Base-by-base conservation (phyloP, 108 stramenopile genomes). In the Conticribra weissflogii region DNA sequence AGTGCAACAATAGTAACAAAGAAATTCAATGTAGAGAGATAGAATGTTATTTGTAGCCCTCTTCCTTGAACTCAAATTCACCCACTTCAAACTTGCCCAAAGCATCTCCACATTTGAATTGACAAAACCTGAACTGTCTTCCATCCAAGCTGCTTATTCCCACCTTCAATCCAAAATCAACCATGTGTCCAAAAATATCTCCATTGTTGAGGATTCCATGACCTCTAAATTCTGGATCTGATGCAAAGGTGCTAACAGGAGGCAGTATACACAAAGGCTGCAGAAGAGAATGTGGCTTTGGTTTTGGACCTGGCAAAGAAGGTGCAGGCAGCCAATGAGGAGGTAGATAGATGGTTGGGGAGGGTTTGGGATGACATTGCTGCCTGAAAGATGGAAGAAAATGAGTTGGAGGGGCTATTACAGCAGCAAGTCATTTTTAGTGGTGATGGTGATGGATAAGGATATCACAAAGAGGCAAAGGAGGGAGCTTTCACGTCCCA, bases 281-380 rank as follows among this genome's bases (percentile, higher is more conserved):
- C 93, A 49, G 93, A 94, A 72, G 93, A 94, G 74, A 90, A 94
- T 74, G 93, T 90, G 5, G 65, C 81, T 23, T 16, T 81, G 44
- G 93, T 90, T 8, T 64, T 94, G 34, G 90, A 94, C 28, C 66
- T 91, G 68, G 93, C 93, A 25, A 94, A 89, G 71, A 83, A 83
- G 24, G 85, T 76, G 54, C 51, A 81, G 15, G 82, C 79, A 22
- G 72, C 68, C 25, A 81, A 83, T 66, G 86, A 91, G 36, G 79
- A 89, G 63, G 55, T 81, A 45, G 90, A 91, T 68, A 66, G 54
- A 48, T 83, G 79, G 71, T 61, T 94, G 19, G 66, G 72, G 52
- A 47, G 66, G 31, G 69, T 84, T 22, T 47, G 85, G 64, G 72
- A 84, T 28, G 86, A 89, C 58, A 65, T 88, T 33, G 64, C 78